Conservation (phyloP, 257 asterid genomes). For the Paulownia fortunei region DNA sequence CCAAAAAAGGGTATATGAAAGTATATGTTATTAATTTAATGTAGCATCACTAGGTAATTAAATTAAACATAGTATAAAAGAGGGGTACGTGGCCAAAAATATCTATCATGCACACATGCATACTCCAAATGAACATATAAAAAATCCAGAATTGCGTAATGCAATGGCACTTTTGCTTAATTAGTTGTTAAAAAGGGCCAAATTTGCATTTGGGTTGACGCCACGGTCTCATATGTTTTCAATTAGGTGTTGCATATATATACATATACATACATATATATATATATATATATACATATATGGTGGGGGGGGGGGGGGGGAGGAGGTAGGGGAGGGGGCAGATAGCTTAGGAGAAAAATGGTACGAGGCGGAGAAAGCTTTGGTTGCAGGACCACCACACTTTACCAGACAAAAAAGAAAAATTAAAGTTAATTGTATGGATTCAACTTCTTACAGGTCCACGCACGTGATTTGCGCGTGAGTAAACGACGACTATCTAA, state of each 20-base stretch:
- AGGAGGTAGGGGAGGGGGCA: neutral
- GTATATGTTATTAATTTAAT: too few relatives aligned
- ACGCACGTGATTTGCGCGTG: conserved; percentile 74
- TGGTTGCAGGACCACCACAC: conserved; percentile 55
- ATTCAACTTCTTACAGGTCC: conserved; percentile 43
- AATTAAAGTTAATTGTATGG: conserved; percentile 40
- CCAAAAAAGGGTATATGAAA: too few relatives aligned
- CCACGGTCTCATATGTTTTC: neutral
- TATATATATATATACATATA: neutral
- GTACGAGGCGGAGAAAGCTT: conserved; percentile 47
- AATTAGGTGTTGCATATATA: neutral
- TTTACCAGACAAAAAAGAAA: conserved; percentile 44
- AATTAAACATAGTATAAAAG: too few relatives aligned
- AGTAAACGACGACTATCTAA: conserved; percentile 27
- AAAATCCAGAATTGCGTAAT: neutral
- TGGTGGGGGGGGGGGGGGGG: neutral
- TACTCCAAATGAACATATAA: neutral
- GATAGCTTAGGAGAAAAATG: conserved; percentile 9
- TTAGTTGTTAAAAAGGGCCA: neutral
- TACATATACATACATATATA: neutral
- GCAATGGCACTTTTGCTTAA: neutral
- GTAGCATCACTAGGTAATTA: too few relatives aligned
- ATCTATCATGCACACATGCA: neutral
- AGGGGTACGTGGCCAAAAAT: too few relatives aligned
- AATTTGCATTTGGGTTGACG: neutral